These are phyloP conservation scores for Xylaria acuta DNA, from an alignment of 495 filamentous ascomycete species.

Conservation along the genomic window DNA sequence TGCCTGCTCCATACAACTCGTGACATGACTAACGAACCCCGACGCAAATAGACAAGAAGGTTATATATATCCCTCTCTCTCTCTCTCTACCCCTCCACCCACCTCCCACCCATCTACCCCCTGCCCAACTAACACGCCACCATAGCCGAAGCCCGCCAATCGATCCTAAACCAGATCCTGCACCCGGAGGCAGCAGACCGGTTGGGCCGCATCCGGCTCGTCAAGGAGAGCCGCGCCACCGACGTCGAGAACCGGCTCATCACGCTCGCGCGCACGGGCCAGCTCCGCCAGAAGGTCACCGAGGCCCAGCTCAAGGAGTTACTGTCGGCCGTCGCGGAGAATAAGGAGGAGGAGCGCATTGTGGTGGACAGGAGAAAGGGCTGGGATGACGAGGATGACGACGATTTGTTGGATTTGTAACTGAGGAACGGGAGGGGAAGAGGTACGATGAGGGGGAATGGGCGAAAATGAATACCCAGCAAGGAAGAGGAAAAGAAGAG, in stretches of 20 bases:
- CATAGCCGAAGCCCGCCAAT: constrained; percentile 71
- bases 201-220: constrained; percentile 90
- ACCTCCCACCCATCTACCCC: neutral
- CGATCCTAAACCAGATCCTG: constrained; percentile 89
- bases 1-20: neutral
- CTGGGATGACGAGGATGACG: constrained; percentile 88
- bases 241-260: constrained; percentile 94
- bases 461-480: neutral
- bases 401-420: constrained; percentile 76
- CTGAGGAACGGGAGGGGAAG: constrained; percentile 12
- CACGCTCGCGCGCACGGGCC: constrained; percentile 85
- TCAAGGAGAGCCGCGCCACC: constrained; percentile 87
- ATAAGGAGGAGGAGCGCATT: constrained; percentile 74
- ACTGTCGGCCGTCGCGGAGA: constrained; percentile 80
- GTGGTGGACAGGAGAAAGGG: constrained; percentile 82
- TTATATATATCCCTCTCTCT: neutral
- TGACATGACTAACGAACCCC: constrained; percentile 1
- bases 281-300: constrained; percentile 85
- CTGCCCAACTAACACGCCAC: constrained; percentile 39
- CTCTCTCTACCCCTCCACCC: no score
- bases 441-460: neutral
- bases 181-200: constrained; percentile 92
- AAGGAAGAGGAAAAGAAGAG: neutral
- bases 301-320: constrained; percentile 94
- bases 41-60: constrained; percentile 17